Conservation (phyloP, 768 basidiomycete genomes). For the Phaeolepiota aurea region DNA sequence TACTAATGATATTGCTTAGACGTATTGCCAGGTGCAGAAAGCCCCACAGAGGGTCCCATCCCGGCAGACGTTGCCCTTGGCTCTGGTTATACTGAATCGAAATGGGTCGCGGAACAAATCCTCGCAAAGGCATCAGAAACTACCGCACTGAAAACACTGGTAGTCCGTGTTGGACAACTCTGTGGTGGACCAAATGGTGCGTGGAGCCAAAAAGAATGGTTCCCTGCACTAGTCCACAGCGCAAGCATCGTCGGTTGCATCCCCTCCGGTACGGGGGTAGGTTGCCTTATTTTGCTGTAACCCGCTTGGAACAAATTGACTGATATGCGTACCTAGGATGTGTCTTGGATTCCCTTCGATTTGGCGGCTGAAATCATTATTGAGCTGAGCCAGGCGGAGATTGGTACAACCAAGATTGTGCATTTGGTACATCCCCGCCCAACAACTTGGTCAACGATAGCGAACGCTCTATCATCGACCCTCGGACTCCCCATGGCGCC, state of each 20-base stretch:
- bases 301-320: background rate
- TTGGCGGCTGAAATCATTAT: slow-evolving; percentile 13
- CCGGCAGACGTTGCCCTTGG: slow-evolving; percentile 20
- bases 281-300: slow-evolving; percentile 5
- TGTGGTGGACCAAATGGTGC: slow-evolving; percentile 30
- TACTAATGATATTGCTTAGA: slow-evolving; percentile 2
- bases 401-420: slow-evolving; percentile 3
- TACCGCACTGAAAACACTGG: slow-evolving; percentile 19
- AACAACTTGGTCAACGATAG: slow-evolving; percentile 12
- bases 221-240: slow-evolving; percentile 28
- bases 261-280: slow-evolving; percentile 21
- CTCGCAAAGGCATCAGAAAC: slow-evolving; percentile 16
- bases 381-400: slow-evolving; percentile 11
- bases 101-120: slow-evolving; percentile 32
- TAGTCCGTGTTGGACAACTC: slow-evolving; percentile 36
- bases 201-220: slow-evolving; percentile 38
- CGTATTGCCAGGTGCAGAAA: slow-evolving; percentile 22
- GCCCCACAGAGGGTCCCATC: slow-evolving; percentile 18
- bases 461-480: slow-evolving; percentile 10
- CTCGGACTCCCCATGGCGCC: slow-evolving; percentile 21
- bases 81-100: slow-evolving; percentile 30
- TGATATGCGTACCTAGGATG: slow-evolving; percentile 1
- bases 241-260: slow-evolving; percentile 18
- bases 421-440: slow-evolving; percentile 21
- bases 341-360: slow-evolving; percentile 17